These are phyloP conservation scores for Coix lacrymajobi DNA, from an alignment of 176 grass and related monocot genomes.

Conservation along the genomic window DNA sequence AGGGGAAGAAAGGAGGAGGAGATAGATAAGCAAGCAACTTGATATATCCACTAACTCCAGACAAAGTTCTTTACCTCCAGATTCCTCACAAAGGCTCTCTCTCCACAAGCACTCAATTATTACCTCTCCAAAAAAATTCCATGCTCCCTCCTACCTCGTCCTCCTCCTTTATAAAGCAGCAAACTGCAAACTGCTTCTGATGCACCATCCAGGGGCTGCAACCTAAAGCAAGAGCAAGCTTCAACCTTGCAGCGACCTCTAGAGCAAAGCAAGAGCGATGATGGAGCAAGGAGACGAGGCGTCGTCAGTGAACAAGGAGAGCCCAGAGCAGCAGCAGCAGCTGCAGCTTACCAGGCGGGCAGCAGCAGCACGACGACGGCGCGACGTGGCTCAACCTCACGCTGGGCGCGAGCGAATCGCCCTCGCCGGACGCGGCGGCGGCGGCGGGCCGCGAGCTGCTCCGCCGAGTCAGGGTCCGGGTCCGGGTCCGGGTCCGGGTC, in stretches of 20 bases:
- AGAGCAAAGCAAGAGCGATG: not conserved
- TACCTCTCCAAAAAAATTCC: constrained; percentile 38
- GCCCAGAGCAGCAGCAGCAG: not conserved
- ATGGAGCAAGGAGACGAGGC: constrained; percentile 23
- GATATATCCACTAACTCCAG: constrained; percentile 48
- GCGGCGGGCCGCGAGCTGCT: constrained; percentile 23
- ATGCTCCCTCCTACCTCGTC: constrained; percentile 38
- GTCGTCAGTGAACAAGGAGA: constrained; percentile 50
- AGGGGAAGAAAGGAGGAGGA: constrained; percentile 24
- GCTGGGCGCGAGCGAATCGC: constrained; percentile 24
- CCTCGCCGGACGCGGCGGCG: not conserved
- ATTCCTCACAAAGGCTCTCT: constrained; percentile 49
- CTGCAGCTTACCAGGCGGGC: constrained; percentile 30
- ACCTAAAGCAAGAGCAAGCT: constrained; percentile 7
- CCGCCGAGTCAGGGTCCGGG: constrained; percentile 34
- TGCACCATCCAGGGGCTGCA: constrained; percentile 26
- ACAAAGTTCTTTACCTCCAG: constrained; percentile 50
- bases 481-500: not conserved
- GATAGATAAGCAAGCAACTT: constrained; percentile 69
- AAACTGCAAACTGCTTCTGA: constrained; percentile 40
- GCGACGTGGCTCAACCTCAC: constrained; percentile 64
- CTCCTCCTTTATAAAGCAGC: constrained; percentile 61
- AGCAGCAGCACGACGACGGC: not conserved
- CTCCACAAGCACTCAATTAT: constrained; percentile 52
- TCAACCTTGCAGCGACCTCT: not conserved